Evolutionary conservation across 192 early-diverging fungal species (phyloP).

Genomic region (Linnemannia zychae): DNA sequence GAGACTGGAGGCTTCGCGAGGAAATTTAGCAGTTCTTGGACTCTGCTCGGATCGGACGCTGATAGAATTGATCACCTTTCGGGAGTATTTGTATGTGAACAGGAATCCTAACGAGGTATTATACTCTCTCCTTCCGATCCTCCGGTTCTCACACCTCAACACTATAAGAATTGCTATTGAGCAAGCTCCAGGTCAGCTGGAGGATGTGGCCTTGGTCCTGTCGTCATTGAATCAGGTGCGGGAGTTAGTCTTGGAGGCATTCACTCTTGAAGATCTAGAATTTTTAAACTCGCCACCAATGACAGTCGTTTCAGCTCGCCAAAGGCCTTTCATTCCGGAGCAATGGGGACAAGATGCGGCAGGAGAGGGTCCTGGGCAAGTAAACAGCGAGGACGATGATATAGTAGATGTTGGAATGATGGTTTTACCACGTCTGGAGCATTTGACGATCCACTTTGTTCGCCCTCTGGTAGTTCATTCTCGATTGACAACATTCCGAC

Average conservation of each 20-base stretch:
- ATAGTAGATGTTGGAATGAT: neutral
- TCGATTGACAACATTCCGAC: neutral
- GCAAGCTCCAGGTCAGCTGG: neutral
- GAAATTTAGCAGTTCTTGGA: neutral
- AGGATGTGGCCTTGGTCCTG: neutral
- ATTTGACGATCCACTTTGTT: slow-evolving; percentile 1
- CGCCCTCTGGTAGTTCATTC: neutral
- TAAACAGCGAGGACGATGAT: neutral
- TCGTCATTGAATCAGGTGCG: neutral
- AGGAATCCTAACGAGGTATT: neutral
- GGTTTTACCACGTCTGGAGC: neutral
- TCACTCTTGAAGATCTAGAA: neutral
- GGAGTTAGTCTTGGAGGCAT: neutral
- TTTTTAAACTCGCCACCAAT: neutral
- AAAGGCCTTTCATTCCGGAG: neutral
- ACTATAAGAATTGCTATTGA: neutral
- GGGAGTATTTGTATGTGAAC: neutral
- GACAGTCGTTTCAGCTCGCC: neutral
- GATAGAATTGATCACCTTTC: neutral
- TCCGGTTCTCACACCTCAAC: neutral
- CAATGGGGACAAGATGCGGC: neutral
- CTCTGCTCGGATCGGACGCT: neutral
- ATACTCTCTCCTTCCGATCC: neutral
- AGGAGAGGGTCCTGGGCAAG: neutral
- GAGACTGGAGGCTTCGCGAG: neutral